These are phyloP conservation scores for Colletotrichum graminicola DNA, from an alignment of 2,329 filamentous ascomycete genomes.

Conservation along the genomic window DNA sequence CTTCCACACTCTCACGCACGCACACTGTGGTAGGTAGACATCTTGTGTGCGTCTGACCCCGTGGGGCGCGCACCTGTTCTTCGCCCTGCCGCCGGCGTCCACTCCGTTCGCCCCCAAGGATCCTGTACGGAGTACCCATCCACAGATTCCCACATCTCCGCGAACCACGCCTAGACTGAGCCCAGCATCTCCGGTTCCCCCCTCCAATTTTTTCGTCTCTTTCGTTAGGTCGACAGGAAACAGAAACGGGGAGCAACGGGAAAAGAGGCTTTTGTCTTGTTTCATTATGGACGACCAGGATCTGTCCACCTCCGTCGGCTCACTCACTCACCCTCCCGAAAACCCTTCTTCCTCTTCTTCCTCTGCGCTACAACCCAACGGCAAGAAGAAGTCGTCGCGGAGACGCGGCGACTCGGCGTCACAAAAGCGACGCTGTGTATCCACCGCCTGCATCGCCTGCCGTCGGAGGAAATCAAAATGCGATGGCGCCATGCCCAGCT, in stretches of 20 bases:
- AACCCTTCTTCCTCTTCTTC: background rate
- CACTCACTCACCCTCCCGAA: conserved; percentile 7
- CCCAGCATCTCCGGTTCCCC: conserved; percentile 27
- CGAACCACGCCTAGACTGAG: conserved; percentile 12
- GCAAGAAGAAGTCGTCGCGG: conserved; percentile 64
- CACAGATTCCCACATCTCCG: conserved; percentile 36
- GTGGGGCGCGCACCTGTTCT: conserved; percentile 20
- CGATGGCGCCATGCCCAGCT: conserved; percentile 90
- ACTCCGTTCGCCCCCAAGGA: conserved; percentile 11
- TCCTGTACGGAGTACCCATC: conserved; percentile 24
- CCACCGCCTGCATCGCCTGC: conserved; percentile 87
- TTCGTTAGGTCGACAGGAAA: conserved; percentile 1
- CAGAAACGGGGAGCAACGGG: background rate
- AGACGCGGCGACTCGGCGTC: conserved; percentile 60
- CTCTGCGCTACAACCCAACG: conserved; percentile 37
- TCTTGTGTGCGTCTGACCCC: background rate
- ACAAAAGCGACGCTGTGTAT: conserved; percentile 82
- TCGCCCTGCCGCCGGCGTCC: conserved; percentile 4
- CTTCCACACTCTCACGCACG: background rate
- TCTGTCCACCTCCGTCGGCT: conserved; percentile 15
- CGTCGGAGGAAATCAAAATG: conserved; percentile 87
- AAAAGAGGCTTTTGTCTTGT: background rate
- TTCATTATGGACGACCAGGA: conserved; percentile 30
- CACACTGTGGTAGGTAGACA: background rate
- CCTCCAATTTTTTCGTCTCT: background rate